phyloP scores from a whole-genome alignment of 192 early-diverging fungal species.

The Coemansia biformis region DNA sequence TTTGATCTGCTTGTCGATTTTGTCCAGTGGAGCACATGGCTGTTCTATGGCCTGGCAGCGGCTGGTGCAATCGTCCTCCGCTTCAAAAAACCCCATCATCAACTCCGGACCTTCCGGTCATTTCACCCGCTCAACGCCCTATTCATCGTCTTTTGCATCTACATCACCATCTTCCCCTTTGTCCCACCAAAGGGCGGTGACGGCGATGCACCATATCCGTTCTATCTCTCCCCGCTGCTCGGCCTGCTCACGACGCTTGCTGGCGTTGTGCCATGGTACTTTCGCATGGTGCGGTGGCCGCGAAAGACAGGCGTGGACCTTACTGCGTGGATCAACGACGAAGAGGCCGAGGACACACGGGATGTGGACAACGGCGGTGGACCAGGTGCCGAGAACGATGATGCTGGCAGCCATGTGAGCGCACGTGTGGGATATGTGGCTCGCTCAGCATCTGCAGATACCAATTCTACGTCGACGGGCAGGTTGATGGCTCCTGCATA shows the following conservation, averaged over 20 bases:
- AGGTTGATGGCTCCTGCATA: too few relatives aligned
- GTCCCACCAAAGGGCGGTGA: slow-evolving; percentile 40
- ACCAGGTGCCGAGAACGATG: too few relatives aligned
- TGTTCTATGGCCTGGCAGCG: slow-evolving; percentile 56
- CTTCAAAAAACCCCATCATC: slow-evolving; percentile 31
- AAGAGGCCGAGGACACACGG: slow-evolving; percentile 8
- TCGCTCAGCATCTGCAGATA: too few relatives aligned
- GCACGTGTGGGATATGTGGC: too few relatives aligned
- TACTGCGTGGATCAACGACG: slow-evolving; percentile 25
- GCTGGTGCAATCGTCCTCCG: slow-evolving; percentile 54
- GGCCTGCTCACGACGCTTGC: slow-evolving; percentile 39
- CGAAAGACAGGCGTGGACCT: slow-evolving; percentile 22
- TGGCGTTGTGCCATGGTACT: slow-evolving; percentile 46
- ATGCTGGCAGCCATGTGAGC: too few relatives aligned
- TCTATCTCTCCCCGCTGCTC: slow-evolving; percentile 50
- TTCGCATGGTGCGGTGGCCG: slow-evolving; percentile 50
- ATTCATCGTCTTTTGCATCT: slow-evolving; percentile 53
- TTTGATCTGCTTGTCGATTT: slow-evolving; percentile 61
- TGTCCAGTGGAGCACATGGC: slow-evolving; percentile 57
- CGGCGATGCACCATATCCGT: slow-evolving; percentile 34
- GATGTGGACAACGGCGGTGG: too few relatives aligned
- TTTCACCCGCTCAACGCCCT: slow-evolving; percentile 45
- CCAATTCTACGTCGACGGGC: too few relatives aligned
- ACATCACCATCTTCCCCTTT: slow-evolving; percentile 55
- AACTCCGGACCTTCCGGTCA: slow-evolving; percentile 50